These are phyloP conservation scores for Hanseniaspora pseudoguilliermondii DNA, from an alignment of 805 yeast genomes.

Conservation along the genomic window DNA sequence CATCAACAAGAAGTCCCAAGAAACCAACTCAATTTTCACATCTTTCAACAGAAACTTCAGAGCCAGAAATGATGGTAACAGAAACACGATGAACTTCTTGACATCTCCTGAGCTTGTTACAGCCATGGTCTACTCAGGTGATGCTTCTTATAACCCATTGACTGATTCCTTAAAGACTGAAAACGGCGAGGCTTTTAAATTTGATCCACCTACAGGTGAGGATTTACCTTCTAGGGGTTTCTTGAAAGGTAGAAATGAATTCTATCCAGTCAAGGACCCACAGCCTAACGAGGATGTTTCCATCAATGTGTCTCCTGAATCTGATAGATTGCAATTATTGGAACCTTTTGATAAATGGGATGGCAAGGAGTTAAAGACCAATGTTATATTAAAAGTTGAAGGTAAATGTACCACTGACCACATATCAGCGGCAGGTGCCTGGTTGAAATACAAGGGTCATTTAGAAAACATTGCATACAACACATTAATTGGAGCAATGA, in stretches of 20 bases:
- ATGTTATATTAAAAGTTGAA: conserved; percentile 76
- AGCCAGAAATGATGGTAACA: conserved; percentile 96
- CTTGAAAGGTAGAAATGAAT: conserved; percentile 56
- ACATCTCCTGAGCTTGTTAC: conserved; percentile 98
- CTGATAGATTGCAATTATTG: conserved; percentile 80
- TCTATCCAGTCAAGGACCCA: conserved; percentile 64
- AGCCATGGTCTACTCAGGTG: conserved; percentile 91
- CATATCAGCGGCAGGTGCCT: conserved; percentile 95
- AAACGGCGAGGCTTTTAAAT: conserved; percentile 62
- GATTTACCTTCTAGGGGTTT: conserved; percentile 78
- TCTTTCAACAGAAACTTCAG: conserved; percentile 96
- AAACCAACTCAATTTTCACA: conserved; percentile 80
- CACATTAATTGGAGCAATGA: conserved; percentile 92
- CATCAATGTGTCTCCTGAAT: conserved; percentile 68
- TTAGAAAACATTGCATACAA: conserved; percentile 89
- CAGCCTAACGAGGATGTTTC: conserved; percentile 45
- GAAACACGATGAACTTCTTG: conserved; percentile 91
- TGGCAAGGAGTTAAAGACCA: conserved; percentile 67
- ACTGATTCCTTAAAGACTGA: conserved; percentile 67
- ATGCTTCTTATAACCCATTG: conserved; percentile 80
- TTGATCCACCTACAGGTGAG: conserved; percentile 66
- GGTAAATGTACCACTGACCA: conserved; percentile 99
- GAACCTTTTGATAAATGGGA: conserved; percentile 84
- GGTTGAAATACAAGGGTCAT: conserved; percentile 98
- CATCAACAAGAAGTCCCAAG: conserved; percentile 48